These are phyloP conservation scores for Liquidambar formosana DNA, from an alignment of 164 flowering plant genomes.

Conservation along the genomic window DNA sequence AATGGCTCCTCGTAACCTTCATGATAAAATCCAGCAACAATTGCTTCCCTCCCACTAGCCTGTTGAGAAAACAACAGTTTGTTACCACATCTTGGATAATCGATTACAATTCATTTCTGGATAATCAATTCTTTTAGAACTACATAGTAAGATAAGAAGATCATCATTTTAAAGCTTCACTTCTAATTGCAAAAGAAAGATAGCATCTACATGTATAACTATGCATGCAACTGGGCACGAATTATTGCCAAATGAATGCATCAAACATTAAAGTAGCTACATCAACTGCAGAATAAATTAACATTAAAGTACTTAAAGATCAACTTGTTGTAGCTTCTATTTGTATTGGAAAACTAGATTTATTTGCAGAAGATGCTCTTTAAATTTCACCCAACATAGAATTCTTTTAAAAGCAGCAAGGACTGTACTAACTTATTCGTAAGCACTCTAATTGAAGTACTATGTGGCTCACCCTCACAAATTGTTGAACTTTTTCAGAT, in stretches of 20 bases:
- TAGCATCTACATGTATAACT: neutral
- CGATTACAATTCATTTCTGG: neutral
- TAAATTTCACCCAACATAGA: neutral
- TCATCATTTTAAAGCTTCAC: too few species aligned
- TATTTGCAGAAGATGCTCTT: neutral
- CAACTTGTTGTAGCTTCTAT: neutral
- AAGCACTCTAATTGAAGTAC: neutral
- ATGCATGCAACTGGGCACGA: neutral
- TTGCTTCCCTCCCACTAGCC: constrained; percentile 87
- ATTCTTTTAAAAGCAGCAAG: neutral
- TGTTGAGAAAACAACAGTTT: constrained; percentile 24
- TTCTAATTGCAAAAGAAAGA: neutral
- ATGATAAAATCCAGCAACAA: constrained; percentile 96
- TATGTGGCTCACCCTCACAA: constrained; percentile 66
- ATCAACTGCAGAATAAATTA: neutral
- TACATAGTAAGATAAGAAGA: neutral
- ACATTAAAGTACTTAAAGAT: neutral
- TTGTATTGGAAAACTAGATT: neutral
- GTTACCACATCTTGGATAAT: neutral
- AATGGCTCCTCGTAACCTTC: constrained; percentile 87
- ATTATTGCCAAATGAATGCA: neutral
- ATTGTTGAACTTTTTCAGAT: constrained; percentile 95
- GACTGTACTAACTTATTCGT: neutral
- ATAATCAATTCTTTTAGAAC: neutral
- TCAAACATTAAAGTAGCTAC: neutral